Evolutionary conservation across 2,329 filamentous ascomycete genomes (phyloP), one percentile per base, ranked within the genome.

Genomic region (Grosmannia serpens): DNA sequence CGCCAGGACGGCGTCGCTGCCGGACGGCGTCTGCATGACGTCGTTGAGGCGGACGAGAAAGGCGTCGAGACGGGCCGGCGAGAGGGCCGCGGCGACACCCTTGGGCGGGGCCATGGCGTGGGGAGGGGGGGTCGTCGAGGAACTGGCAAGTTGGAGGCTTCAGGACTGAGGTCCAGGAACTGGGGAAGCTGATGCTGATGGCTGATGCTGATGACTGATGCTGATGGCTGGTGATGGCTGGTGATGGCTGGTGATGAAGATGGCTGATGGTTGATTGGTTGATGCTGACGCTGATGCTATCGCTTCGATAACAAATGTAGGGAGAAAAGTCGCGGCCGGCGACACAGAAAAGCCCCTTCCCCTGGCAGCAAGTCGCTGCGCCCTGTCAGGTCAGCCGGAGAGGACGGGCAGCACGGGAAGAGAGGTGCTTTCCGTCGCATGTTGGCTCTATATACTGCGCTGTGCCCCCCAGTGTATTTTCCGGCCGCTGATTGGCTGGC

Each of bases 1-100:
- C 62, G 86, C 80, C 65, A 91, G 82, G 62, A 85, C 76, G 54
- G 81, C 80, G 72, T 91, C 88, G 69, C 86, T 83, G 67, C 87
- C 87, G 41, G 79, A 71, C 51, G 87, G 83, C 11, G 85, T 87
- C 63, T 83, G 79, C 65, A 90, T 76, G 67, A 87, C 82, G 63
- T 83, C 83, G 67, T 78, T 73, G 54, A 85, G 75, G 69, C 79
- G 78, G 29, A 75, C 68, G 62, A 85, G 70, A 68, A 83, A 80
- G 69, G 71, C 74, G 67, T 84, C 81, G 65, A 75, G 41, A 65
- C 71, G 70, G 63, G 71, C 69, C 49, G 75, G 33, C 20, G 20
- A 9, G 13, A 50, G 46, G 31, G 29, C 51, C 11, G 15, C 26
- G 20, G 51, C 44, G n/a, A 7, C n/a, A 5, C 24, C 26, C 7